Evolutionary conservation across 176 grass and related monocot species (phyloP).

Genomic region (Zoysia japonica): DNA sequence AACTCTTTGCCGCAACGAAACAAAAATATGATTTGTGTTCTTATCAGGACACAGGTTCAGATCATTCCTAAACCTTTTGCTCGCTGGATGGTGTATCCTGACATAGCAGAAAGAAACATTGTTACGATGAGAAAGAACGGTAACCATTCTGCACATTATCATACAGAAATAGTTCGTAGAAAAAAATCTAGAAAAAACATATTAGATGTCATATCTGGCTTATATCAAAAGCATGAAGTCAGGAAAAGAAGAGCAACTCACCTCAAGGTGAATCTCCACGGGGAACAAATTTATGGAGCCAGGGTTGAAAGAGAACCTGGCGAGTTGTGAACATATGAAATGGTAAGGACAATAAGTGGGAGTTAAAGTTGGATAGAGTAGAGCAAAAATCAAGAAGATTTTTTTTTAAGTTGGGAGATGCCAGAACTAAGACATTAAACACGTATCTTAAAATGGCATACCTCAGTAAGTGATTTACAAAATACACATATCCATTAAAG

Average conservation of each 20-base stretch:
- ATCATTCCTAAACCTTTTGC: conserved; percentile 51
- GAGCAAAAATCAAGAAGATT: neutral
- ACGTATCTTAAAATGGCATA: neutral
- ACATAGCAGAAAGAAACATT: conserved; percentile 22
- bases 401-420: neutral
- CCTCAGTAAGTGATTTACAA: conserved; percentile 7
- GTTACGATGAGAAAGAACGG: conserved; percentile 15
- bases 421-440: conserved; percentile 1
- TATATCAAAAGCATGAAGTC: neutral
- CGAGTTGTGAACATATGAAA: conserved; percentile 27
- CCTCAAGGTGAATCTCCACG: conserved; percentile 90
- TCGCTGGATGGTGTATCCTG: conserved; percentile 52
- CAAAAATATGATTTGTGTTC: conserved; percentile 27
- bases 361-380: neutral
- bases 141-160: neutral
- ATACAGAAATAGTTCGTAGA: neutral
- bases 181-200: neutral
- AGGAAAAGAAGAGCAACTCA: conserved; percentile 54
- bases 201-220: neutral
- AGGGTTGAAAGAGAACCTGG: conserved; percentile 94
- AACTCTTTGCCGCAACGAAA: conserved; percentile 18
- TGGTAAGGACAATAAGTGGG: neutral
- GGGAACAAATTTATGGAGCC: conserved; percentile 86
- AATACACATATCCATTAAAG: neutral
- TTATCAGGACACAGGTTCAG: neutral